Evolutionary conservation across 2,329 filamentous ascomycete genomes (phyloP).

Genomic region (Emmonsia crescens): DNA sequence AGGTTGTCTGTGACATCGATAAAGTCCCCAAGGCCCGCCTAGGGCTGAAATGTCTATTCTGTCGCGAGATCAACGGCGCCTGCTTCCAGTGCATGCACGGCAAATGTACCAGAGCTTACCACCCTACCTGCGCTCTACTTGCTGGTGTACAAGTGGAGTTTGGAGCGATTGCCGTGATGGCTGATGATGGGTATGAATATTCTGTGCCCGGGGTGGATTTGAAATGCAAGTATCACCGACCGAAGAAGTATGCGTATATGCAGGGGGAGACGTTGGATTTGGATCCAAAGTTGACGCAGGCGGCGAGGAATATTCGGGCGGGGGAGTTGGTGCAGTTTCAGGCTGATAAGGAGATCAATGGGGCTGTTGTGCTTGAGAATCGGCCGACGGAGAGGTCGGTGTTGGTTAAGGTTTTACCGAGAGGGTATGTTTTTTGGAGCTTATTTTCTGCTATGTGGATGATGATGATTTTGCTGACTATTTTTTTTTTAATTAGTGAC

Average conservation of each 20-base stretch:
- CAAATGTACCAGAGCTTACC: conserved; percentile 88
- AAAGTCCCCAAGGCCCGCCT: conserved; percentile 76
- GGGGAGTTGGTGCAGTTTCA: conserved; percentile 83
- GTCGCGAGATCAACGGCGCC: conserved; percentile 84
- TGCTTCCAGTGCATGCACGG: conserved; percentile 95
- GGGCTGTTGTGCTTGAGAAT: conserved; percentile 79
- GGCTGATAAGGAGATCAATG: conserved; percentile 76
- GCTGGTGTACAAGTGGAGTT: conserved; percentile 88
- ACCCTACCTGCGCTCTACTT: conserved; percentile 85
- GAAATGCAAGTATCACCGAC: conserved; percentile 85
- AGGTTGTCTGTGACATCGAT: conserved; percentile 67
- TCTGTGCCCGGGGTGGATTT: conserved; percentile 87
- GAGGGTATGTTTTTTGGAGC: conserved; percentile 52
- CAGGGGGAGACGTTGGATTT: conserved; percentile 59
- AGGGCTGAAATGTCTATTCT: conserved; percentile 89
- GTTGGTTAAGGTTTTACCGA: conserved; percentile 72
- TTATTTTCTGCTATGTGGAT: conserved; percentile 1
- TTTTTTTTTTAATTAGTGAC: conserved; percentile 20
- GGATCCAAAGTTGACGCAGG: conserved; percentile 56
- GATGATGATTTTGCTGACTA: conserved; percentile 1
- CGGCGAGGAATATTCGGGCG: conserved; percentile 55
- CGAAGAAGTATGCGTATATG: conserved; percentile 69
- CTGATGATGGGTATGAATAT: conserved; percentile 84
- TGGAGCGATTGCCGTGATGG: conserved; percentile 73
- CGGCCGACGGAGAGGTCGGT: conserved; percentile 62